A percentile compares a stretch with the other conserved stretches of the same genome.
phyloP scores from a whole-genome alignment of 108 stramenopile genomes.

The Thalassiosira profunda region DNA sequence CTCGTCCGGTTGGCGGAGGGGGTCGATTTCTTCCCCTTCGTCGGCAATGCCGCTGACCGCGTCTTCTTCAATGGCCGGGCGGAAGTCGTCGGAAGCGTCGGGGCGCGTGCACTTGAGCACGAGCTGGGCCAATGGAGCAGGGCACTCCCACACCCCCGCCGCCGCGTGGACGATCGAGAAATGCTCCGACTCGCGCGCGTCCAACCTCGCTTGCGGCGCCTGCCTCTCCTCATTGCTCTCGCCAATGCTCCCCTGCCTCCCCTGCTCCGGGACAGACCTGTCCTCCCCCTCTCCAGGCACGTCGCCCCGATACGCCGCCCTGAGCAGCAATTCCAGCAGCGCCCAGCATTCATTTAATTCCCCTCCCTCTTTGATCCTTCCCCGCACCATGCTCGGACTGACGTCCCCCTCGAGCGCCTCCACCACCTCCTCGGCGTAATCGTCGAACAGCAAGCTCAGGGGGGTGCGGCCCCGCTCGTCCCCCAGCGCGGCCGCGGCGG shows the following conservation, averaged over 20 bases:
- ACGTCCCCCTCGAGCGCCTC: slow-evolving; percentile 50
- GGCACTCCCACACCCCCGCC: slow-evolving; percentile 46
- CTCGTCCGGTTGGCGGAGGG: slow-evolving; percentile 41
- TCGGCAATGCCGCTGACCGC: too few relatives aligned
- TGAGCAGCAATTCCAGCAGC: slow-evolving; percentile 40
- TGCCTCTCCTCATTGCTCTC: slow-evolving; percentile 3
- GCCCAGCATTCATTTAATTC: slow-evolving; percentile 58
- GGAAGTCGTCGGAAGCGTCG: background rate
- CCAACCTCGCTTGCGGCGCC: background rate
- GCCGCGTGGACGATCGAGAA: slow-evolving; percentile 54
- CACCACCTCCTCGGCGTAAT: slow-evolving; percentile 61
- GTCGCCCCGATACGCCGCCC: slow-evolving; percentile 50
- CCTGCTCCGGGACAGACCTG: background rate
- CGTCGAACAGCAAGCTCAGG: slow-evolving; percentile 48
- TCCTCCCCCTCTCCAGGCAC: slow-evolving; percentile 24
- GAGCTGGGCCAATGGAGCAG: slow-evolving; percentile 42
- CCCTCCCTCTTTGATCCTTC: slow-evolving; percentile 30
- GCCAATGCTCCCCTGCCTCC: background rate
- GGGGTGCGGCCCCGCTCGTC: slow-evolving; percentile 59
- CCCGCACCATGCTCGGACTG: slow-evolving; percentile 11
- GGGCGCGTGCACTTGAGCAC: slow-evolving; percentile 45
- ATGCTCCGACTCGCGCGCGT: slow-evolving; percentile 1
- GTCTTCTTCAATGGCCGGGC: too few relatives aligned
- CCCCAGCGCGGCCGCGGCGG: slow-evolving; percentile 30
- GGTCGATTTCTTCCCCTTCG: too few relatives aligned